Percentiles rank a stretch among this genome's conserved stretches.
phyloP scores from a whole-genome alignment of 495 filamentous ascomycete species.

The Podospora didyma region DNA sequence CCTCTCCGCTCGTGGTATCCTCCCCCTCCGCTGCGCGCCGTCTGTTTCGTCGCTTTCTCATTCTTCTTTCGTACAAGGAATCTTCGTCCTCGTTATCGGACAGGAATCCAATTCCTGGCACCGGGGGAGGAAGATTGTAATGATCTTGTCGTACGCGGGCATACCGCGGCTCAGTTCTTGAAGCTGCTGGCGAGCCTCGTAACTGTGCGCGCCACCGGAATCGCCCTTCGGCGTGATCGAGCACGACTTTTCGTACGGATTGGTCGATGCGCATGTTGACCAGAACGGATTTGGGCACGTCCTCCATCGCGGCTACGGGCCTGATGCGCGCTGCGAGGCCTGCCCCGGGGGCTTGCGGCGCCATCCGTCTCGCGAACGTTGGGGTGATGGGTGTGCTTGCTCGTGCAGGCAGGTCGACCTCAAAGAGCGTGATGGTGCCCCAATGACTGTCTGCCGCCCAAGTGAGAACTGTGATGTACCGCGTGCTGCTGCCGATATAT shows the following conservation, averaged over 20 bases:
- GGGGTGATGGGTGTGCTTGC: not conserved
- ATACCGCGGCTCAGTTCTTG: no score
- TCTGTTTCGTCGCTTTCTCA: not conserved
- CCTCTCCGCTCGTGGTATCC: no score
- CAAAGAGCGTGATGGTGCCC: constrained; percentile 13
- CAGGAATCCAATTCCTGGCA: not conserved
- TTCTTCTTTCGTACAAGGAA: not conserved
- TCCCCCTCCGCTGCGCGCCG: no score
- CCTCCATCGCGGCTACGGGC: constrained; percentile 16
- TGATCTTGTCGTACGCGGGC: no score
- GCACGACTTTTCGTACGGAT: constrained; percentile 8
- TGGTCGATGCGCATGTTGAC: constrained; percentile 8
- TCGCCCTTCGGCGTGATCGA: not conserved
- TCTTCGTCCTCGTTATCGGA: not conserved
- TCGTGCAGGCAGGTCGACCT: not conserved
- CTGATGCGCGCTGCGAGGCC: not conserved
- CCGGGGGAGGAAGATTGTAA: not conserved
- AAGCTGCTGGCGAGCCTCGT: no score
- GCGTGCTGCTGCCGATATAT: constrained; percentile 2
- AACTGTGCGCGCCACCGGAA: constrained; percentile 10
- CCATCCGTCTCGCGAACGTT: no score
- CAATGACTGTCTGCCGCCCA: constrained; percentile 8
- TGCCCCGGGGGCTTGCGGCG: not conserved
- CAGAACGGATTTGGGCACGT: constrained; percentile 11
- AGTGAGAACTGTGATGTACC: constrained; percentile 12